Evolutionary conservation across 202 grass and related monocot genomes (phyloP).

Genomic region (Schoenoplectus triqueter): DNA sequence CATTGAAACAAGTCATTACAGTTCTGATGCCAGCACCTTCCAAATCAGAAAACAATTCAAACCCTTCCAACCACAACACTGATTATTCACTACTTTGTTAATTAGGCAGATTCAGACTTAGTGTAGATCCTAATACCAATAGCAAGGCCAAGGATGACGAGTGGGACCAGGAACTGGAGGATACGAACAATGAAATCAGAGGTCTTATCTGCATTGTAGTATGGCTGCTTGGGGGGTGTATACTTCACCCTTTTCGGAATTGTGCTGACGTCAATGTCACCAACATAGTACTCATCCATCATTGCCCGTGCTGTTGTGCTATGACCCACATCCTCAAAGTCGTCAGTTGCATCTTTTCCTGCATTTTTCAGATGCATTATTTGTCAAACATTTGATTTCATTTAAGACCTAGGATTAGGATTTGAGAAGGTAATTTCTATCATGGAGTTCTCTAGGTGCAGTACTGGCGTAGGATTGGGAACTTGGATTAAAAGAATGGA

Average conservation of each 20-base stretch:
- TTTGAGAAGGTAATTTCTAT: not conserved
- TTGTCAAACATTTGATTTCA: conserved; percentile 47
- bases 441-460: not conserved
- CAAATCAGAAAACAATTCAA: conserved; percentile 5
- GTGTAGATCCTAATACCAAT: conserved; percentile 69
- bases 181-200: conserved; percentile 59
- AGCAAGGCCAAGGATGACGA: conserved; percentile 61
- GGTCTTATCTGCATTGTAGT: conserved; percentile 85
- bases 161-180: conserved; percentile 73
- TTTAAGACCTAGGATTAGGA: not conserved
- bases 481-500: not conserved
- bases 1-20: not conserved
- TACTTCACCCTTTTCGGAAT: conserved; percentile 67
- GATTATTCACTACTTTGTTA: conserved; percentile 18
- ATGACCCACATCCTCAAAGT: conserved; percentile 71
- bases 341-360: conserved; percentile 76
- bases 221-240: conserved; percentile 65
- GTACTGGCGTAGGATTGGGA: not conserved
- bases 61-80: not conserved
- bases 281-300: conserved; percentile 65
- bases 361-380: conserved; percentile 58
- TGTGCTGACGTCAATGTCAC: conserved; percentile 50
- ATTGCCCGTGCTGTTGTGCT: conserved; percentile 49
- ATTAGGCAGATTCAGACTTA: conserved; percentile 43
- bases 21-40: not conserved